A percentile compares a stretch with the other conserved stretches of the same genome.
Conservation (phyloP, 2,329 filamentous ascomycete species). For the Davidsoniella neocaledoniae region DNA sequence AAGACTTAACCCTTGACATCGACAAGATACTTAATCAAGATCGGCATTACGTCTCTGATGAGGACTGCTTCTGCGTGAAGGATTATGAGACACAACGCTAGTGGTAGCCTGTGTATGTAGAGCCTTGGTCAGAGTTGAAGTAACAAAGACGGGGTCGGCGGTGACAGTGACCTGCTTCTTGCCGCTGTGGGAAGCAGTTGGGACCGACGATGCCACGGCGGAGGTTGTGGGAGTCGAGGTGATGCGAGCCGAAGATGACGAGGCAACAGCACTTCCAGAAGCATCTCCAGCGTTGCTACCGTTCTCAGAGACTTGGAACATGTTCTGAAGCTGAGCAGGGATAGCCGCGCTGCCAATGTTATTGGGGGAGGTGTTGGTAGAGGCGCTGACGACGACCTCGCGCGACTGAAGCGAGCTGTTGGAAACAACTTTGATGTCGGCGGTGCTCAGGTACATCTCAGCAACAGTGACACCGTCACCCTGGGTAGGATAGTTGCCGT, state of each 20-base stretch:
- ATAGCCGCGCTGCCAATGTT: conserved; percentile 29
- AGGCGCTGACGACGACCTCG: neutral
- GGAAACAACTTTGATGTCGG: conserved; percentile 24
- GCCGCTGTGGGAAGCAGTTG: neutral
- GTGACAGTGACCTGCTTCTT: conserved; percentile 13
- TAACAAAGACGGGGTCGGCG: conserved; percentile 19
- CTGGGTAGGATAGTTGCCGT: conserved; percentile 23
- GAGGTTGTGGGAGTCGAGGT: conserved; percentile 11
- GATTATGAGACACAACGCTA: conserved; percentile 3
- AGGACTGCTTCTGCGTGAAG: neutral
- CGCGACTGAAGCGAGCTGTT: neutral
- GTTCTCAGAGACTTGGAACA: conserved; percentile 25
- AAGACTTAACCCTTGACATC: no score
- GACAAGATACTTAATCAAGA: neutral
- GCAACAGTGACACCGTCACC: conserved; percentile 15
- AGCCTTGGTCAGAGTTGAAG: conserved; percentile 19
- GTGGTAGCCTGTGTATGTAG: conserved; percentile 6
- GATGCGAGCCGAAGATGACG: neutral
- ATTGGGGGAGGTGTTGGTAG: conserved; percentile 14
- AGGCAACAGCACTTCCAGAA: neutral
- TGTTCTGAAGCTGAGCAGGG: conserved; percentile 26
- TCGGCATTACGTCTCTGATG: neutral
- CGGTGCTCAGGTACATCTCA: conserved; percentile 26
- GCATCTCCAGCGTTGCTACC: neutral
- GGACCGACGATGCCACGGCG: neutral